Percentiles rank a stretch among this genome's conserved stretches.
These are phyloP conservation scores for Cyberlindnera euphorbiae DNA, from an alignment of 805 yeast genomes.

Conservation along the genomic window DNA sequence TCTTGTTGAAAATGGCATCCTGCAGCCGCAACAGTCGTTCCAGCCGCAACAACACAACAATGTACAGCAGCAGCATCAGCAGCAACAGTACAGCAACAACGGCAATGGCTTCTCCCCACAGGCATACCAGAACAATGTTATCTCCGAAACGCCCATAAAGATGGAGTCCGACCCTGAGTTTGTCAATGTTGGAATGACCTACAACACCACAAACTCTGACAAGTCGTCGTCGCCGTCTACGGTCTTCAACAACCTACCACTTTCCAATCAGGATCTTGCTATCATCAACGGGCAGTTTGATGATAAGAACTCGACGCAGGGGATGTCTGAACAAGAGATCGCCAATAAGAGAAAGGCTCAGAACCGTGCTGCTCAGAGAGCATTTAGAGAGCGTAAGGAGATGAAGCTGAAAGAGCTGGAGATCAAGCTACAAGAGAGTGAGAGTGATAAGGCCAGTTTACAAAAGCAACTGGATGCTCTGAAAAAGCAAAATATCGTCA, in stretches of 20 bases:
- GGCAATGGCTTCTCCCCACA: background rate
- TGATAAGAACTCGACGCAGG: slow-evolving; percentile 3
- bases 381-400: slow-evolving; percentile 80
- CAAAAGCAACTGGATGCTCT: slow-evolving; percentile 45
- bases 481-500: slow-evolving; percentile 49
- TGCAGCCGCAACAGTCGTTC: too few species aligned
- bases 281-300: slow-evolving; percentile 5
- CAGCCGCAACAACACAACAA: too few species aligned
- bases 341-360: slow-evolving; percentile 65
- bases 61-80: too few species aligned
- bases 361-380: slow-evolving; percentile 84
- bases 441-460: slow-evolving; percentile 45
- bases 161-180: slow-evolving; percentile 1
- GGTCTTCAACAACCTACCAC: slow-evolving; percentile 9
- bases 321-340: slow-evolving; percentile 33
- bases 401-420: slow-evolving; percentile 65
- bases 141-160: background rate
- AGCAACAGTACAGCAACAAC: background rate
- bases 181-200: too few species aligned
- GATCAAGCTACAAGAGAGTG: slow-evolving; percentile 51
- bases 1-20: slow-evolving; percentile 12
- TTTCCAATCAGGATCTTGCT: slow-evolving; percentile 10
- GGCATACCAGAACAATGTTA: background rate
- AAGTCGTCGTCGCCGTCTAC: slow-evolving; percentile 22
- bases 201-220: slow-evolving; percentile 11